Base-by-base conservation (phyloP, 2,329 filamentous ascomycete genomes). In the Colletotrichum sp. region DNA sequence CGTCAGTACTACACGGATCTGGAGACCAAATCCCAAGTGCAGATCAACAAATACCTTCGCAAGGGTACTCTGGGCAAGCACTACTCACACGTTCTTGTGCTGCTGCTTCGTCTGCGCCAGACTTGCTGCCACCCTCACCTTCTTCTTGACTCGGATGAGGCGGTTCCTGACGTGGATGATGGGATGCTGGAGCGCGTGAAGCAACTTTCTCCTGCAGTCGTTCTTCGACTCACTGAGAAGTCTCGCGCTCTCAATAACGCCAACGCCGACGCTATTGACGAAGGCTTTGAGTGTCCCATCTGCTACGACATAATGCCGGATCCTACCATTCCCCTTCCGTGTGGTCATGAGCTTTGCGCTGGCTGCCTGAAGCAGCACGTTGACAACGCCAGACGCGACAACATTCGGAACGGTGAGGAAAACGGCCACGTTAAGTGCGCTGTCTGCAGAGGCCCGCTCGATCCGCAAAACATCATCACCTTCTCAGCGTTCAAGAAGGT, bases 51-150 rank as follows among this genome's bases (percentile, higher is more conserved):
- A 79, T 97, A 95, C 78, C 87, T 97, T 21, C 90, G 91, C 30
- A 89, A 89, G 21, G 92, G 92, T 5, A 93, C 92, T 1, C 87
- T 97, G 16, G 92, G 91, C 48, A 91, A 90, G 76, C 92, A 94
- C 73, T 98, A 98, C 81, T 94, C 93, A 9, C 94, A 93, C 78
- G 93, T 98, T 58, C 87, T 98, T 26, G 93, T 97, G 10, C 87
- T 98, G 21, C 88, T 97, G 58, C 88, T 97, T 59, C 92, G 95
- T 28, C 89, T 97, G n/a, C 92, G 95, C 21, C 95, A 96, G 83
- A 93, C 93, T 24, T 95, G 93, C 79, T 96, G 94, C 79, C 95
- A 96, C 81, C 94, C 94, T 2, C 92, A 95, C 80, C 91, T 94
- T 68, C 90, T 90, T 30, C 84, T 90, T 5, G 89, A 84, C 14